Evolutionary conservation across 345 rosid species (phyloP), one percentile per base, ranked within the genome.

Genomic region (Camelina laxa): DNA sequence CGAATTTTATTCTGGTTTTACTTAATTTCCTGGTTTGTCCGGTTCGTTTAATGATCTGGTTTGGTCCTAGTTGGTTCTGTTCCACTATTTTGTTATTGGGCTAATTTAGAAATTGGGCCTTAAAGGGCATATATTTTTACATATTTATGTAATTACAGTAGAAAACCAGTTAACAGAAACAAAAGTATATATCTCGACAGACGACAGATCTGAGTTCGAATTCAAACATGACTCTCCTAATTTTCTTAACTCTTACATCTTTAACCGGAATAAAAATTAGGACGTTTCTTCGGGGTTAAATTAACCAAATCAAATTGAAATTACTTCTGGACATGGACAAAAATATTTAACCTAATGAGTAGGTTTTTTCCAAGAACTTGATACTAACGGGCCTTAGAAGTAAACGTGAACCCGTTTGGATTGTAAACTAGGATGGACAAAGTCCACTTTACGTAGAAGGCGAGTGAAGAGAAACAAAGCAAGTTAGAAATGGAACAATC

Each of bases 361-460:
- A 27, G 30, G 30, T 27, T 27, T 27, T 27, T 27, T 27, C 30
- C 30, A 27, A 30, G n/a, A n/a, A 6, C 21, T 2, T 57, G 17
- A 57, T n/a, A 30, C 39, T 31, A 31, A 31, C 63, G 44, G 9
- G 62, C 62, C 62, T 58, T 33, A 9, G 14, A 58, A 33, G 15
- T 33, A 58, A 58, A 58, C 15, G 9, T 33, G 42, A 58, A 22
- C 15, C 42, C 9, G 24, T 33, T 9, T 33, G 22, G 41, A 19
- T 39, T 31, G n/a, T 9, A n/a, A n/a, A n/a, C 31, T n/a, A 30
- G 14, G 12, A 31, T 57, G 61, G 24, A 16, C 63, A 58, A 57
- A 58, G 24, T 58, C 15, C 63, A 33, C 7, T 33, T n/a, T 58
- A 30, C 41, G 22, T 5, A 31, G 41, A 57, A 31, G 42, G 38